Evolutionary conservation across 1,284 basidiomycete genomes (phyloP), one percentile per base, ranked within the genome.

Genomic region (Farysia itapuensis): DNA sequence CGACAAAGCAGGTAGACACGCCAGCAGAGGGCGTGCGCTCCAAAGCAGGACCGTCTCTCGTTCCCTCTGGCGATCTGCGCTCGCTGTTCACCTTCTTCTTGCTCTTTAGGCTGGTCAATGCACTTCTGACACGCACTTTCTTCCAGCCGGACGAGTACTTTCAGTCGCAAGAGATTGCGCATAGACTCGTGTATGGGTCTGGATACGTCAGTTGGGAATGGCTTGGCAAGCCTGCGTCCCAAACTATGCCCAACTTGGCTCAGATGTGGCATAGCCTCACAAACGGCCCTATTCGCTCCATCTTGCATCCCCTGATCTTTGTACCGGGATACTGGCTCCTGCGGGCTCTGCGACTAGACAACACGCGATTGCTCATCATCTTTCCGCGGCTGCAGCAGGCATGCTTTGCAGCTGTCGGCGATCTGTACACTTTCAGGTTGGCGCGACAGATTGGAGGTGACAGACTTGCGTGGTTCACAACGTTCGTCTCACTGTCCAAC

Each of bases 141-240:
- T 98, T 98, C 77, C 93, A 97, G 76, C 94, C 95, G 2, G 95
- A 99, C 78, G 95, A 98, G 79, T 95, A 90, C 78, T 97, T 87
- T 70, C 95, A 99, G 75, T 84, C 91, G 8, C 82, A 95, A 31
- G 95, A 99, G 75, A 87, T 91, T 22, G 95, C 95, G 0, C 89
- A 97, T 75, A 81, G 81, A 40, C 78, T 86, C 33, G 89, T 94
- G 43, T 98, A 90, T 76, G 91, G 91, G 23, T 91, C 90, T 77
- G 95, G 92, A 1, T 84, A 87, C 70, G 80, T 90, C 28, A 96
- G 92, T 21, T 99, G 95, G 95, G 95, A 99, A 80, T 99, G 95
- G 95, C 43, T 31, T 16, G 26, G 37, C 22, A 5, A 21, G 20
- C 16, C 34, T 13, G 16, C 23, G 11, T 16, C 22, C 6, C 1